Conservation (phyloP, 1,284 basidiomycete genomes). For the Cutaneotrichosporon cyanovorans region DNA sequence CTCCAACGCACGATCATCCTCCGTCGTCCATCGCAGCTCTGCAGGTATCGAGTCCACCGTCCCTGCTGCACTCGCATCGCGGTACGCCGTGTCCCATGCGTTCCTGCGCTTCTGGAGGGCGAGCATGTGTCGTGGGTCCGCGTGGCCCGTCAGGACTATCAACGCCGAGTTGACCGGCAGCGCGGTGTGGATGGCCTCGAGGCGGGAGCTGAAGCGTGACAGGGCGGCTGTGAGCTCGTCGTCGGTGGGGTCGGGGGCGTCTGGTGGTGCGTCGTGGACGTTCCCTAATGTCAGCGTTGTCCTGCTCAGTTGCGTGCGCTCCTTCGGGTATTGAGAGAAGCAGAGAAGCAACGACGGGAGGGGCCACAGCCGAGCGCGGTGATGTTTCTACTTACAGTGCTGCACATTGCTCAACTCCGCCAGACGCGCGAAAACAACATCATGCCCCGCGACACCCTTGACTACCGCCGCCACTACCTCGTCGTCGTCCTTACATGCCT, state of each 20-base stretch:
- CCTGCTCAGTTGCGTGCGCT: too few relatives aligned
- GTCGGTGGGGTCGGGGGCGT: background rate
- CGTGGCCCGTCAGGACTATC: constrained; percentile 76
- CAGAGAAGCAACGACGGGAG: background rate
- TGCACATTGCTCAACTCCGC: constrained; percentile 65
- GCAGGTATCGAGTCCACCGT: constrained; percentile 33
- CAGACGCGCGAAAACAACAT: constrained; percentile 73
- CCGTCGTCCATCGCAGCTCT: constrained; percentile 61
- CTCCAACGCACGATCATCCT: constrained; percentile 68
- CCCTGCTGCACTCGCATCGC: constrained; percentile 43
- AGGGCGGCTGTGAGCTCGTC: constrained; percentile 26
- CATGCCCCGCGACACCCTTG: constrained; percentile 57
- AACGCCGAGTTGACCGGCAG: constrained; percentile 72
- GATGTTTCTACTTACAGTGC: constrained; percentile 58
- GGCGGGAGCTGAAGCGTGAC: constrained; percentile 53
- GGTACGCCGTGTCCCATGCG: constrained; percentile 63
- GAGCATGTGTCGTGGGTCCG: constrained; percentile 71
- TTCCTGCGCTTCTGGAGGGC: constrained; percentile 59
- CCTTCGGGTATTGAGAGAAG: too few relatives aligned
- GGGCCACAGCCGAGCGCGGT: background rate
- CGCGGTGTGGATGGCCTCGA: constrained; percentile 57
- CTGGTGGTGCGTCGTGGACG: background rate
- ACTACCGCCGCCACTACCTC: constrained; percentile 61
- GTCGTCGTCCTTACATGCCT: constrained; percentile 65
- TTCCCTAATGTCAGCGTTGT: constrained; percentile 12